Evolutionary conservation across 208 protist species (phyloP).

Genomic region (Crithidia fasciculata): DNA sequence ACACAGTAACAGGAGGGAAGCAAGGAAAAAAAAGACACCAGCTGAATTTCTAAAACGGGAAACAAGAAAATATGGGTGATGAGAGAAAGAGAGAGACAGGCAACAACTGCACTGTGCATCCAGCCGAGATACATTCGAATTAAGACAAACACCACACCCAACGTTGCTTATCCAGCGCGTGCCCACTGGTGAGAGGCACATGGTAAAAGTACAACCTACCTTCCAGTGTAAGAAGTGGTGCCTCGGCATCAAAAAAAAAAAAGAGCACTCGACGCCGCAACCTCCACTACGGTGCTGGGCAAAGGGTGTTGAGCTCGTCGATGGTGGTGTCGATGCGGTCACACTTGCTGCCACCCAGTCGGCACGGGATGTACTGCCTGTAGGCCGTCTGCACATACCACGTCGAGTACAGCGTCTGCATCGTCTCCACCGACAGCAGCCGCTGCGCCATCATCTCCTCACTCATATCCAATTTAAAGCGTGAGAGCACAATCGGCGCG

Average conservation of each 20-base stretch:
- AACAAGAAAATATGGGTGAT: no score
- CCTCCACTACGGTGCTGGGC: not conserved
- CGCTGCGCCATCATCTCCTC: constrained; percentile 15
- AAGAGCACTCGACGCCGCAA: not conserved
- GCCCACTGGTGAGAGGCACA: no score
- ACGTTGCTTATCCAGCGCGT: no score
- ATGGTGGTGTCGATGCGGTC: constrained; percentile 46
- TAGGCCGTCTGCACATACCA: constrained; percentile 44
- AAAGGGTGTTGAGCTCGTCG: constrained; percentile 28
- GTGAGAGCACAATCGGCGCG: constrained; percentile 21
- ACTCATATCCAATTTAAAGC: constrained; percentile 5
- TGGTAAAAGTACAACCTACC: no score
- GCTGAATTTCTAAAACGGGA: no score
- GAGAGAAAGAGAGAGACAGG: no score
- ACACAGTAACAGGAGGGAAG: no score
- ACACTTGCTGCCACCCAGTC: constrained; percentile 25
- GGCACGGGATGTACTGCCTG: constrained; percentile 54
- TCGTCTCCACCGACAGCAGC: constrained; percentile 40
- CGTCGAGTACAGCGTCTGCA: constrained; percentile 30
- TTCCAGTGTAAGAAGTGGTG: no score
- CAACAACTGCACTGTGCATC: no score
- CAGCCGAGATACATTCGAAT: no score
- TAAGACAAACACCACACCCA: no score
- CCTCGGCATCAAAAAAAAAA: not conserved
- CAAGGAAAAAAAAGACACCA: no score